These are phyloP conservation scores for Arthrobotrys pseudoclavata DNA, from an alignment of 2,329 filamentous ascomycete genomes.

Conservation along the genomic window DNA sequence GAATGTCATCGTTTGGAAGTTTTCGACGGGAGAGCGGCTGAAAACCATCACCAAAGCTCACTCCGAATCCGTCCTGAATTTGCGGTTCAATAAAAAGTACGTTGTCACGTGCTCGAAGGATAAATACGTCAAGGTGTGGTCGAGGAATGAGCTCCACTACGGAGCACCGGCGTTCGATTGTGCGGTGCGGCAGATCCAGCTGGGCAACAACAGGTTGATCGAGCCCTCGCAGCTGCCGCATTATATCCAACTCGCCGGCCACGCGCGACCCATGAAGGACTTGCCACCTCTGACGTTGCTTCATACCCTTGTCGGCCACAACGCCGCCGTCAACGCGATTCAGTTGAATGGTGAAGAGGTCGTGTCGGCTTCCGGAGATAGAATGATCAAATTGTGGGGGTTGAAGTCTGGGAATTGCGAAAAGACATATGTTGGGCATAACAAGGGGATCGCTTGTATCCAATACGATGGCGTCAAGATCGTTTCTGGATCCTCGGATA, in stretches of 20 bases:
- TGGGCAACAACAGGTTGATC: conserved; percentile 59
- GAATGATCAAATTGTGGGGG: conserved; percentile 94
- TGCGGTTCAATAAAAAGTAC: conserved; percentile 90
- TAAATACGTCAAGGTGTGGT: conserved; percentile 96
- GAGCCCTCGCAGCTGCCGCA: conserved; percentile 63
- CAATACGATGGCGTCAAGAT: conserved; percentile 95
- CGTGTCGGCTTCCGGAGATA: conserved; percentile 94
- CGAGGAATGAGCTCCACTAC: conserved; percentile 76
- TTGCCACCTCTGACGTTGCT: conserved; percentile 80
- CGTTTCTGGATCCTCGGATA: conserved; percentile 95
- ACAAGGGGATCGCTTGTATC: conserved; percentile 96
- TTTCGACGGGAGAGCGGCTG: conserved; percentile 87
- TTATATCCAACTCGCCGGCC: conserved; percentile 67
- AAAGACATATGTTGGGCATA: conserved; percentile 85
- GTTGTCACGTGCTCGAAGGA: conserved; percentile 98
- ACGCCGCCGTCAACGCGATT: conserved; percentile 94
- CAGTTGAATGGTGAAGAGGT: conserved; percentile 88
- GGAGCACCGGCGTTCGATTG: conserved; percentile 68
- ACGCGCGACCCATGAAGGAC: conserved; percentile 66
- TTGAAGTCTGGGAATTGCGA: conserved; percentile 82
- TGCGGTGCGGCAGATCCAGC: conserved; percentile 58
- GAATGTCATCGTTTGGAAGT: conserved; percentile 90
- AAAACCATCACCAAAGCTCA: conserved; percentile 84
- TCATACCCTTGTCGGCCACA: conserved; percentile 83
- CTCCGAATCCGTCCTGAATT: conserved; percentile 89